These are phyloP conservation scores for Penicillium crustosum DNA, from an alignment of 2,329 filamentous ascomycete species.

Conservation along the genomic window DNA sequence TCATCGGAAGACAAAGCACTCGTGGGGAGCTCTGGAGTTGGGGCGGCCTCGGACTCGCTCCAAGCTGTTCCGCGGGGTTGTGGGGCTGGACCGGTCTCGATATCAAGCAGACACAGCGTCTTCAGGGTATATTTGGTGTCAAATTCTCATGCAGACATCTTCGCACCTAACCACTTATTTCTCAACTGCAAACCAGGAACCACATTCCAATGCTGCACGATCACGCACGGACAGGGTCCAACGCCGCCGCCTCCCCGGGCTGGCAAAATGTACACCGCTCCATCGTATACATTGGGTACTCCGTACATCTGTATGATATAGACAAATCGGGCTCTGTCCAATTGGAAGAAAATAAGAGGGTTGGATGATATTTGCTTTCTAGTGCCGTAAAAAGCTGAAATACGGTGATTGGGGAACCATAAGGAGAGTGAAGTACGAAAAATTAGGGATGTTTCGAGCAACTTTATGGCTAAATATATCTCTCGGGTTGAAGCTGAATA, in stretches of 20 bases:
- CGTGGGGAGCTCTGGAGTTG: conserved; percentile 3
- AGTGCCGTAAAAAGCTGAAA: too few relatives aligned
- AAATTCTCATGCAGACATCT: background rate
- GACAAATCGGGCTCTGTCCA: background rate
- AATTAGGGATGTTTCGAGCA: background rate
- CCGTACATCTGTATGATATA: background rate
- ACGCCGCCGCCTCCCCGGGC: conserved; percentile 2
- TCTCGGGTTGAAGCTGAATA: too few relatives aligned
- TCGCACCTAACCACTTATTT: background rate
- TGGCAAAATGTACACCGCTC: conserved; percentile 12
- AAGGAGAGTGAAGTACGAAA: background rate
- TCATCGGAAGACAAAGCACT: conserved; percentile 26
- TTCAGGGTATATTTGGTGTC: background rate
- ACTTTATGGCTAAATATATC: background rate
- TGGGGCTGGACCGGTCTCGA: background rate
- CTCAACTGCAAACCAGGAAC: conserved; percentile 1
- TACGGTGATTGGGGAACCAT: background rate
- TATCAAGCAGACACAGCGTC: background rate
- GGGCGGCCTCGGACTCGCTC: background rate
- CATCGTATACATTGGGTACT: background rate
- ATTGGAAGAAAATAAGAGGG: background rate
- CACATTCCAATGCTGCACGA: conserved; percentile 2
- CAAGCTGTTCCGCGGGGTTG: conserved; percentile 6
- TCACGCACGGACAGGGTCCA: conserved; percentile 11
- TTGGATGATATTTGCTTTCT: background rate